These are phyloP conservation scores for Russula griseocarnosa DNA, from an alignment of 768 basidiomycete species.

Conservation along the genomic window DNA sequence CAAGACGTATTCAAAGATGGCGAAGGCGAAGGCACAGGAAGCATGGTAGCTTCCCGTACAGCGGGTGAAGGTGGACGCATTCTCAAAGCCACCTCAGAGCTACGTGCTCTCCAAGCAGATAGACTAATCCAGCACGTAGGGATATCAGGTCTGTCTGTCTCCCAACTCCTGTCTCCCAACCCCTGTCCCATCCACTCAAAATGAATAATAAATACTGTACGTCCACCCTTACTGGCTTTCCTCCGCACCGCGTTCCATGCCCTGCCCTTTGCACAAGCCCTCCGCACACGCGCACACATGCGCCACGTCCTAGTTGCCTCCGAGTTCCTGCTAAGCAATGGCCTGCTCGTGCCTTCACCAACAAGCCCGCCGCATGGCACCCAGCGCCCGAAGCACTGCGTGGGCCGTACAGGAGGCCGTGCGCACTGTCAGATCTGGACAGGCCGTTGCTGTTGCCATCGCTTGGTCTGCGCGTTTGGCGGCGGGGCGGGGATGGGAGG, in stretches of 20 bases:
- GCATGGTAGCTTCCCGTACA: neutral
- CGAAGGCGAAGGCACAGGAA: neutral
- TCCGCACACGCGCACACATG: conserved; percentile 63
- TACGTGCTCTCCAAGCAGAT: conserved; percentile 65
- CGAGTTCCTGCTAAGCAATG: conserved; percentile 85
- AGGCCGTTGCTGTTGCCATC: conserved; percentile 63
- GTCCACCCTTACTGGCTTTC: conserved; percentile 78
- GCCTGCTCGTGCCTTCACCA: conserved; percentile 51
- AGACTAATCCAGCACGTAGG: conserved; percentile 73
- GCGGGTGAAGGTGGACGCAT: conserved; percentile 57
- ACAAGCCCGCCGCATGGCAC: conserved; percentile 60
- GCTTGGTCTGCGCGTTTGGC: conserved; percentile 58
- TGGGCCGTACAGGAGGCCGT: conserved; percentile 42
- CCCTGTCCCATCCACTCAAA: neutral
- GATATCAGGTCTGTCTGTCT: conserved; percentile 57
- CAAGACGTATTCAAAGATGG: conserved; percentile 53
- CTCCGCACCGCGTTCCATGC: conserved; percentile 80
- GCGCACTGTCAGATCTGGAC: conserved; percentile 37
- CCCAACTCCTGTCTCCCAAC: neutral
- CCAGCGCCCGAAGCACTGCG: conserved; percentile 57
- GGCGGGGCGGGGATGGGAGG: conserved; percentile 8
- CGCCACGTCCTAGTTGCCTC: conserved; percentile 71
- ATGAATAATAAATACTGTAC: no score
- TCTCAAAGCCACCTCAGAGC: conserved; percentile 60
- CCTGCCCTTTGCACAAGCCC: conserved; percentile 52